Percentiles rank a stretch among this genome's conserved stretches.
These are phyloP conservation scores for Hypomontagnella submonticulosa DNA, from an alignment of 495 filamentous ascomycete genomes.

Conservation along the genomic window DNA sequence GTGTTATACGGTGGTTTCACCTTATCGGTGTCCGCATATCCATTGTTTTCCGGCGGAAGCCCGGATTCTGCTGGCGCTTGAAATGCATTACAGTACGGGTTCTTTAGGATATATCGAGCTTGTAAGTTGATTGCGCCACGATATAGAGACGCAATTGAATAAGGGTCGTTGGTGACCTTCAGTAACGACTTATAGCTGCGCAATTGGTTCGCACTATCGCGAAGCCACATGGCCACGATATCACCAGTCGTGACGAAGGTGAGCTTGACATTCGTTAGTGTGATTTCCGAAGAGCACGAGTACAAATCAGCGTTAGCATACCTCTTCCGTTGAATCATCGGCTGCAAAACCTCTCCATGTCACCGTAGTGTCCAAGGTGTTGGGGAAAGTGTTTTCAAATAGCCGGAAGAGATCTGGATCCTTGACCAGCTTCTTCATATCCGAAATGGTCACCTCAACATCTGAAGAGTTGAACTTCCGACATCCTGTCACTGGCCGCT, in stretches of 20 bases:
- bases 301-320: conserved; percentile 33
- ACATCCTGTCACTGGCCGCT: conserved; percentile 66
- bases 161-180: conserved; percentile 52
- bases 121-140: conserved; percentile 75
- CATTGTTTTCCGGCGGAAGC: conserved; percentile 55
- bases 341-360: conserved; percentile 68
- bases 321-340: conserved; percentile 55
- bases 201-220: conserved; percentile 75
- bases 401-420: conserved; percentile 74
- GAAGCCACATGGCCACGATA: conserved; percentile 79
- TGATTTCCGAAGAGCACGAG: conserved; percentile 57
- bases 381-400: conserved; percentile 73
- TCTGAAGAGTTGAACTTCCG: conserved; percentile 68
- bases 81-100: conserved; percentile 74
- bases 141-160: conserved; percentile 68
- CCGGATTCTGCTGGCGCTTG: conserved; percentile 68
- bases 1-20: conserved; percentile 43
- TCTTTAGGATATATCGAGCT: conserved; percentile 66
- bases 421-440: conserved; percentile 60
- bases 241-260: conserved; percentile 67
- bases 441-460: conserved; percentile 65
- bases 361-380: conserved; percentile 75
- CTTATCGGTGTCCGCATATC: conserved; percentile 41
- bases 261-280: conserved; percentile 50
- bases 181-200: conserved; percentile 70